Base-by-base conservation (phyloP, 2,329 filamentous ascomycete species). In the Neofusicoccum sp. region DNA sequence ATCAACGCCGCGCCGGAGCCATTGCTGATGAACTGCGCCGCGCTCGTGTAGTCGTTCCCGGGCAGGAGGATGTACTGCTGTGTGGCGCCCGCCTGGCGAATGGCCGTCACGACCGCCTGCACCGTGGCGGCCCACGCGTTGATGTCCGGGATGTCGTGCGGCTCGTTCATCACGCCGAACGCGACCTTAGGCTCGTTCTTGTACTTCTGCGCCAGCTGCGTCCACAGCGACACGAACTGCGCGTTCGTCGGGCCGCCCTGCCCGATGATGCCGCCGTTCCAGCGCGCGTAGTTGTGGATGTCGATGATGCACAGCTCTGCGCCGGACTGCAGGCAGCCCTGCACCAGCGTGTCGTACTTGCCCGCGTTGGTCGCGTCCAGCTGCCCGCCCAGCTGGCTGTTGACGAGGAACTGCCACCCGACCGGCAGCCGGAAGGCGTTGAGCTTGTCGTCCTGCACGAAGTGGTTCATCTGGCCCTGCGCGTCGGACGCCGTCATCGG, bases 121-220 rank as follows among this genome's bases (percentile, higher is more conserved):
- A 84, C 82, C 0, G 84, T 85, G 4, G 78, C 70, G 0, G 83
- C 85, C 87, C 87, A 89, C 1, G 74, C 70, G 28, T 68, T 71
- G 64, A 87, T 77, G 66, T 86, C 80, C 60, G 84, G 71, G 57
- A 64, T 61, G 53, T 85, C 82, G 70, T 88, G 85, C 6, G 87
- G 86, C 73, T 79, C 87, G 73, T 89, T 90, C 86, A 89, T 89
- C 45, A 89, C 69, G 12, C 85, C 86, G 65, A 89, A 87, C 3
- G 83, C 78, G 28, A 89, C 73, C 62, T 82, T 84, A 38, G 78
- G 69, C 53, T 84, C 73, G 5, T 68, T 67, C 24, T 78, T 79
- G 71, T 89, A 89, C 68, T 84, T 84, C 1, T 73, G 76, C 1
- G 87, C 86, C 4, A 79, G 63, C 67, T 78, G 74, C 31, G 65